Evolutionary conservation across 2,329 filamentous ascomycete species (phyloP), one percentile per base, ranked within the genome.

Genomic region (Stromatinia cepivora): DNA sequence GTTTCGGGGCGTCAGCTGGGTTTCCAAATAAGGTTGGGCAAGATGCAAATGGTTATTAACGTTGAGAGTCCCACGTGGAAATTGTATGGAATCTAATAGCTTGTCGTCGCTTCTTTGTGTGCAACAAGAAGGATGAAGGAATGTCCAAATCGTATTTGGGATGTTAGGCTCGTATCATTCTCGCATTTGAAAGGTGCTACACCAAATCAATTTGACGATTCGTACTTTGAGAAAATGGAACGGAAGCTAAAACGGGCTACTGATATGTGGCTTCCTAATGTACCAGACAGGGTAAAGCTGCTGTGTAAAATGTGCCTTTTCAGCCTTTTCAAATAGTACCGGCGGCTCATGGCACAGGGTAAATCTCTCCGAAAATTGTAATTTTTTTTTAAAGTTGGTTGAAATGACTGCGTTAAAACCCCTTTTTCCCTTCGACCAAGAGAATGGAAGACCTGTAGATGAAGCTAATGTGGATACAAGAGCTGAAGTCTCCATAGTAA

Each of bases 41-140:
- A 52, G 31, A 59, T 28, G 34, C 39, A 36, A 39, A 62, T 31
- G 15, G 34, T n/a, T 42, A n/a, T 61, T 62, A 6, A 56, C 54
- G 34, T 67, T 42, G 25, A 45, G 56, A 62, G 17, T 54, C 34
- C 56, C 64, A 67, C 56, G 56, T 67, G 66, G 56, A 59, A 62
- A 31, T 45, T 50, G 57, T 53, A 39, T 50, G 56, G 56, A 42
- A 4, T 17, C 42, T 22, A 31, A 9, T 11, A 52, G 54, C 31
- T 67, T 52, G 10, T 39, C 31, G 65, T 22, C 31, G 15, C 13
- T 50, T 59, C 25, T 45, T 31, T 28, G n/a, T 28, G 36, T 52
- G 36, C 6, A 45, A 52, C 45, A n/a, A 66, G 64, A 50, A 63
- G 45, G 28, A 17, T 7, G 20, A 52, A 28, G 28, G n/a, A 25